Evolutionary conservation across 331 rosid species (phyloP), one percentile per base, ranked within the genome.

Genomic region (Malus hybrid): DNA sequence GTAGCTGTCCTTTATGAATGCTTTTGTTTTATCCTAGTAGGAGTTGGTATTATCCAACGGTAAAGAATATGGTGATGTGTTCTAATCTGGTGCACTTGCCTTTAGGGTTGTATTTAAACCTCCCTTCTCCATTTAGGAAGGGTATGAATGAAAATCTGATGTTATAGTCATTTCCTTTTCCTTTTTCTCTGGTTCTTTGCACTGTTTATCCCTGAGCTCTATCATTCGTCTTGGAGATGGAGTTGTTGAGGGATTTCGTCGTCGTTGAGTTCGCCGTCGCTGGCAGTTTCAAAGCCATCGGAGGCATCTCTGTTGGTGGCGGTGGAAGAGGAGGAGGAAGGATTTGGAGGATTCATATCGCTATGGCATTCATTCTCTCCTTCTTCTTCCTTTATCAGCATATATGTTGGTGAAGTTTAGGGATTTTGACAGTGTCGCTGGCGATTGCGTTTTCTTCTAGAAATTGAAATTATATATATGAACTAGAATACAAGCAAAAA

Each of bases 251-350:
- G 66, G 67, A 33, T 33, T 34, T 76, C 71, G 8, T 70, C 76
- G 30, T 74, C 83, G 48, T 39, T 68, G 55, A 93, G 83, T 22
- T 91, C 97, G 52, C 89, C 82, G 19, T 91, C 97, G 79, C 98
- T 93, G 78, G 97, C 97, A n/a, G 98, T 91, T 86, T 93, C 93
- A 42, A 88, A 91, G 74, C 93, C 97, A 22, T 93, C 97, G 79
- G 86, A 82, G 44, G 83, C 82, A 20, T 87, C 86, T 44, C 77
- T 75, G 30, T 32, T 62, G 44, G 66, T 16, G 78, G 52, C 52
- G 52, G 52, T 12, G 52, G 52, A 46, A 46, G 52, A 12, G 16
- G 52, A 46, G 52, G 78, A 11, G 16, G 83, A 50, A 36, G 89
- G 57, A 22, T 68, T 78, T 19, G 87, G 62, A 20, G 76, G 76